phyloP scores from a whole-genome alignment of 768 basidiomycete genomes.

The Artomyces pyxidatus region DNA sequence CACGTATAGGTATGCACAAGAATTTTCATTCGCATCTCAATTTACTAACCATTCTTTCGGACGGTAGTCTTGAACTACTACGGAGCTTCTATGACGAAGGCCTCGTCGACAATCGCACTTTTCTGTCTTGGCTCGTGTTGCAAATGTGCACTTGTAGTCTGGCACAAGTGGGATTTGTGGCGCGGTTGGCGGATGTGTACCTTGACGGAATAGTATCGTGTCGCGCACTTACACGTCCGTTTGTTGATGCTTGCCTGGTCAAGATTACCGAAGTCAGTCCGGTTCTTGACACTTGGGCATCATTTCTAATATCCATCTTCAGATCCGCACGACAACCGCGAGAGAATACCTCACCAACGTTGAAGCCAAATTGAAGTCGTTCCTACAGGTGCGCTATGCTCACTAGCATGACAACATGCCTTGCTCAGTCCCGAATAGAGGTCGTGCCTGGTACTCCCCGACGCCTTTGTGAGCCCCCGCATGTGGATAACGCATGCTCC shows the following conservation, averaged over 20 bases:
- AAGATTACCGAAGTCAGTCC: slow-evolving; percentile 56
- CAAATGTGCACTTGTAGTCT: slow-evolving; percentile 73
- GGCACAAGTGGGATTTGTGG: slow-evolving; percentile 73
- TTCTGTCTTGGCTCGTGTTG: slow-evolving; percentile 72
- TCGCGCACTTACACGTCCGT: slow-evolving; percentile 61
- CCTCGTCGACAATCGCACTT: slow-evolving; percentile 69
- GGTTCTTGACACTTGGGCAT: not conserved
- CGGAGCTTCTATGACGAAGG: slow-evolving; percentile 76
- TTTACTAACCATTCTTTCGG: not conserved
- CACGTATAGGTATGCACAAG: slow-evolving; percentile 53
- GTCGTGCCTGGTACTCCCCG: slow-evolving; percentile 60
- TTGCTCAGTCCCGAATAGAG: slow-evolving; percentile 33
- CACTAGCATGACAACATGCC: too few relatives aligned
- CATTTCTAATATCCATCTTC: not conserved
- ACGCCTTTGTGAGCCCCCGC: slow-evolving; percentile 66
- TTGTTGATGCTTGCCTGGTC: slow-evolving; percentile 61
- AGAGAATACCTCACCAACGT: slow-evolving; percentile 49
- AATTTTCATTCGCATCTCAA: not conserved
- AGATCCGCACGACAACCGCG: slow-evolving; percentile 50
- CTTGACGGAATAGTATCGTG: slow-evolving; percentile 57
- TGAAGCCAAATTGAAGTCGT: slow-evolving; percentile 41
- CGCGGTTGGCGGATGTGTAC: slow-evolving; percentile 73
- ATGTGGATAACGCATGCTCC: slow-evolving; percentile 51
- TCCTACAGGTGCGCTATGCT: slow-evolving; percentile 56
- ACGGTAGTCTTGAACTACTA: slow-evolving; percentile 55